Evolutionary conservation across 768 basidiomycete genomes (phyloP).

Genomic region (Suillus occidentalis): DNA sequence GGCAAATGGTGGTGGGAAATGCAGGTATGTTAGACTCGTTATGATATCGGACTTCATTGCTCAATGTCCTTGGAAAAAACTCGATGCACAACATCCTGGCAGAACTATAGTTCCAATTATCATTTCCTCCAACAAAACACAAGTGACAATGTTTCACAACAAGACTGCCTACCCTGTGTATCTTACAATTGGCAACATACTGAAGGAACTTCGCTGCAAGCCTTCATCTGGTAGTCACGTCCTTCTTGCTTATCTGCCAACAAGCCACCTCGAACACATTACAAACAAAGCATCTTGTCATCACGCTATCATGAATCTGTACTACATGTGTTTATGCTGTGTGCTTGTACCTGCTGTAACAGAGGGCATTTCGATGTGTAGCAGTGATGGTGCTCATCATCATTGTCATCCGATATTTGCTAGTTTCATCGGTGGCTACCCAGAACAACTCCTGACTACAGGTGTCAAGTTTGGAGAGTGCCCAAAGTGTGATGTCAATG

Average conservation of each 20-base stretch:
- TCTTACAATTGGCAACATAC: slow-evolving; percentile 37
- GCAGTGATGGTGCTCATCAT: slow-evolving; percentile 38
- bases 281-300: slow-evolving; percentile 19
- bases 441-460: too few relatives aligned
- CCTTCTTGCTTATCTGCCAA: background rate
- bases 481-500: background rate
- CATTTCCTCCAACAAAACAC: slow-evolving; percentile 28
- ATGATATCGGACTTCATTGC: background rate
- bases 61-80: slow-evolving; percentile 10
- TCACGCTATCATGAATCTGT: slow-evolving; percentile 33
- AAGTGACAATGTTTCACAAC: slow-evolving; percentile 18
- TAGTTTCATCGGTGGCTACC: too few relatives aligned
- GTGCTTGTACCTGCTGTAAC: slow-evolving; percentile 29
- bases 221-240: slow-evolving; percentile 2
- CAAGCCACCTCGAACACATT: background rate
- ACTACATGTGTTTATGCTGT: slow-evolving; percentile 34
- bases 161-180: slow-evolving; percentile 22
- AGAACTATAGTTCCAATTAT: slow-evolving; percentile 5
- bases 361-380: slow-evolving; percentile 31
- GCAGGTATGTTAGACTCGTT: slow-evolving; percentile 35
- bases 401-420: slow-evolving; percentile 28
- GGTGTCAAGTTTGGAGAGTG: too few relatives aligned
- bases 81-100: slow-evolving; percentile 15
- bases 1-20: slow-evolving; percentile 53
- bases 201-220: slow-evolving; percentile 27